These are phyloP conservation scores for Aspergillus ustus DNA, from an alignment of 2,329 filamentous ascomycete species.

Conservation along the genomic window DNA sequence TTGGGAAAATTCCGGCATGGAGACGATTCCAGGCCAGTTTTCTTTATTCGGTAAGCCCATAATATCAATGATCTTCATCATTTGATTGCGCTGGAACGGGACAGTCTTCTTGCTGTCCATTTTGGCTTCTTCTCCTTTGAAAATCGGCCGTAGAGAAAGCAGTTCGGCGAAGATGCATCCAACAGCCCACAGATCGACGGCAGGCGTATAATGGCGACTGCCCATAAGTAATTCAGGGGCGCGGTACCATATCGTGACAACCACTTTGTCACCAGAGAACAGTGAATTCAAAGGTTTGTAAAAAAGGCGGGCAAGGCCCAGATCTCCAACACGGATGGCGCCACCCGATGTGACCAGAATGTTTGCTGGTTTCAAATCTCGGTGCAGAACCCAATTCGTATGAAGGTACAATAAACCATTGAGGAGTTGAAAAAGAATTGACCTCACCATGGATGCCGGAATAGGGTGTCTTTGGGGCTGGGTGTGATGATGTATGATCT, in stretches of 20 bases:
- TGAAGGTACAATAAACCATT: conserved; percentile 95
- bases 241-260: conserved; percentile 99
- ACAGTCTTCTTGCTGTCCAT: conserved; percentile 99
- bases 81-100: conserved; percentile 96
- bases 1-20: conserved; percentile 86
- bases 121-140: conserved; percentile 98
- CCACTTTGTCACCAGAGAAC: conserved; percentile 94
- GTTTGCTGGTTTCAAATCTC: conserved; percentile 95
- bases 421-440: conserved; percentile 92
- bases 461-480: conserved; percentile 87
- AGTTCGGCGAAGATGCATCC: conserved; percentile 98
- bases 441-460: conserved; percentile 81
- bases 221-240: conserved; percentile 92
- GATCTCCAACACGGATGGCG: conserved; percentile 91
- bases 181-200: conserved; percentile 96
- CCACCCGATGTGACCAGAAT: conserved; percentile 95
- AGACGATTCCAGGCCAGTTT: conserved; percentile 79
- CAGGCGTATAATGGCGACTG: conserved; percentile 93
- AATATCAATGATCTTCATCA: conserved; percentile 98
- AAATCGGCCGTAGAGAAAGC: conserved; percentile 86
- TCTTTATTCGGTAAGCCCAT: conserved; percentile 89
- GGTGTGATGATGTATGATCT: conserved; percentile 98
- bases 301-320: conserved; percentile 89
- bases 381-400: conserved; percentile 94
- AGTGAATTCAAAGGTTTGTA: conserved; percentile 91